A percentile compares a stretch with the other conserved stretches of the same genome.
phyloP scores from a whole-genome alignment of 106 monocot genomes.

The Chionographis japonica region DNA sequence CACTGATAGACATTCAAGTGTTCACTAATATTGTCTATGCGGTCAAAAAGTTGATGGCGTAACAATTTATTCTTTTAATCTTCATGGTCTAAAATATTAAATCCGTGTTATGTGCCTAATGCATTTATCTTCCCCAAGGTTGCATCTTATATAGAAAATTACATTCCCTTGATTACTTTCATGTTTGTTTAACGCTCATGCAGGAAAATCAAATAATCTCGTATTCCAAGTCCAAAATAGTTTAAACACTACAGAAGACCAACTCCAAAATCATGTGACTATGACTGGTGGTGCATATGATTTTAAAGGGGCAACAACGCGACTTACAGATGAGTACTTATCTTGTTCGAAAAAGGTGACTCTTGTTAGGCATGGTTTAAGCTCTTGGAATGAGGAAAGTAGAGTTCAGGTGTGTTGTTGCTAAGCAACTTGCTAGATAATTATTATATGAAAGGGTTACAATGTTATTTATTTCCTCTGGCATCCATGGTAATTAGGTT shows the following conservation, averaged over 20 bases:
- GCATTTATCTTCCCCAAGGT: no score
- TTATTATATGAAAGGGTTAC: no score
- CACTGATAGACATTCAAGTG: no score
- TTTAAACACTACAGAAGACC: constrained; percentile 21
- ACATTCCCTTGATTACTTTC: background rate
- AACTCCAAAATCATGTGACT: constrained; percentile 18
- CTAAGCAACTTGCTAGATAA: no score
- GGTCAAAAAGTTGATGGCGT: no score
- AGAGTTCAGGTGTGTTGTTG: constrained; percentile 52
- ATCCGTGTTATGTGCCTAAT: no score
- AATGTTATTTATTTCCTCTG: no score
- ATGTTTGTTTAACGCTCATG: constrained; percentile 1
- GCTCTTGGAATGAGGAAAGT: constrained; percentile 63
- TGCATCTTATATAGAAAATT: background rate
- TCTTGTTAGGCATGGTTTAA: constrained; percentile 59
- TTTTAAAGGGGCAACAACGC: constrained; percentile 62
- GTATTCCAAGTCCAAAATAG: constrained; percentile 16
- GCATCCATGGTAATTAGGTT: no score
- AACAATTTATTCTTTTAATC: no score
- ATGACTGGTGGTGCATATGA: constrained; percentile 70
- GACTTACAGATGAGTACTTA: constrained; percentile 34
- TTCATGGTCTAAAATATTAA: no score
- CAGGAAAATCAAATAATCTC: constrained; percentile 21
- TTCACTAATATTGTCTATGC: no score
- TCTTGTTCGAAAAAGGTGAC: constrained; percentile 61